phyloP scores from a whole-genome alignment of 129 eudicot genomes.

The Helianthus tuberosus region DNA sequence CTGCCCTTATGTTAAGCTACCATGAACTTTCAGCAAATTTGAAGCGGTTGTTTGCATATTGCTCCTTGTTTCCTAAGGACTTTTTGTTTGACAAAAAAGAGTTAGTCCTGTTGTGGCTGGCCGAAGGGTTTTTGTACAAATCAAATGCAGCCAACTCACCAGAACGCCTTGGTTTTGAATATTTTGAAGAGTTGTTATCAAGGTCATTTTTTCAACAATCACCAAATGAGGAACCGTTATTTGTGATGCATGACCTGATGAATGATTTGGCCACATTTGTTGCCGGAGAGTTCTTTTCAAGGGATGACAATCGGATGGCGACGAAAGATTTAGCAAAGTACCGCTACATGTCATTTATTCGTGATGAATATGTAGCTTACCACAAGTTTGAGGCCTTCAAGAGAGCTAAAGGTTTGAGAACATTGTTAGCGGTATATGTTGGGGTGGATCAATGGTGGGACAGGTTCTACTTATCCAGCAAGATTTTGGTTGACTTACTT shows the following conservation, averaged over 20 bases:
- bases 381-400: background rate
- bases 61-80: constrained; percentile 14
- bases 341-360: background rate
- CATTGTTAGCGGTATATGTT: background rate
- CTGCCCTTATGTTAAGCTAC: background rate
- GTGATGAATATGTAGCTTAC: background rate
- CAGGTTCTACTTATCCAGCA: background rate
- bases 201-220: constrained; percentile 8
- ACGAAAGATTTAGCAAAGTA: background rate
- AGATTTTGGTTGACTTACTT: constrained; percentile 13
- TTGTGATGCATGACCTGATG: background rate
- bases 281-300: background rate
- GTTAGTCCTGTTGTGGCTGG: background rate
- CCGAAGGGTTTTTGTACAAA: background rate
- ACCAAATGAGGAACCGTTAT: background rate
- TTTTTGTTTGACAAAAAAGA: background rate
- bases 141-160: background rate
- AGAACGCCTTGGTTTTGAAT: background rate
- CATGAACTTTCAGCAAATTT: background rate
- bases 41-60: background rate
- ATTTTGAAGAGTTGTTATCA: background rate
- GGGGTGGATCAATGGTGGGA: background rate
- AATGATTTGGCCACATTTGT: background rate
- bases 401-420: background rate
- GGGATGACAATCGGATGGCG: background rate